phyloP scores from a whole-genome alignment of 352 stramenopile species.

The Phytophthora crassamura region DNA sequence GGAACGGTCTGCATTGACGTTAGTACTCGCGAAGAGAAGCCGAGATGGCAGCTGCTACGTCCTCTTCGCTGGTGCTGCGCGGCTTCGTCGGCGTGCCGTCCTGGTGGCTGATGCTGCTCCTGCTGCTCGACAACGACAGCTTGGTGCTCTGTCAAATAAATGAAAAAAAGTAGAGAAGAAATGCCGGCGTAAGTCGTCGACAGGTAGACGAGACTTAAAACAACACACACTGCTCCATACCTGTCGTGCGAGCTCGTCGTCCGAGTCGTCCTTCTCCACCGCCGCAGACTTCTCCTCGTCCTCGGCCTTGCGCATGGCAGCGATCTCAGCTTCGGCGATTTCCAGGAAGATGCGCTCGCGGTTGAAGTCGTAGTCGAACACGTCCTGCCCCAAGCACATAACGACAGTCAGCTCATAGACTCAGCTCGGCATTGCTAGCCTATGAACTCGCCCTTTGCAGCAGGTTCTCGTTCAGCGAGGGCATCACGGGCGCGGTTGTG shows the following conservation, averaged over 20 bases:
- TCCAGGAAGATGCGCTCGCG: conserved; percentile 72
- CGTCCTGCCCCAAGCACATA: conserved; percentile 39
- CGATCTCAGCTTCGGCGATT: conserved; percentile 67
- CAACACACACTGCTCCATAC: conserved; percentile 26
- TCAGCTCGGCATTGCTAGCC: background rate
- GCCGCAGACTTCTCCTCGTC: conserved; percentile 28
- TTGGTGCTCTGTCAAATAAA: conserved; percentile 35
- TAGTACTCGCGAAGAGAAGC: conserved; percentile 74
- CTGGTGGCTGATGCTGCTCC: conserved; percentile 27
- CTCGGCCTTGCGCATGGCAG: conserved; percentile 51
- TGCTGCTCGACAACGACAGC: conserved; percentile 52
- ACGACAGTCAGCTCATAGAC: background rate
- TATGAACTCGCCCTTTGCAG: conserved; percentile 46
- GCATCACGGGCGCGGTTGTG: conserved; percentile 45
- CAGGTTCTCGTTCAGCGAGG: conserved; percentile 65
- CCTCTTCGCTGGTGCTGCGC: conserved; percentile 58
- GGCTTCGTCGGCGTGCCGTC: conserved; percentile 33
- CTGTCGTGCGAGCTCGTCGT: conserved; percentile 53
- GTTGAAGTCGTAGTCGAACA: conserved; percentile 82
- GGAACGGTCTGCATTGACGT: conserved; percentile 5
- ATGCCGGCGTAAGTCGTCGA: background rate
- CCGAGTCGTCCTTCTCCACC: conserved; percentile 37
- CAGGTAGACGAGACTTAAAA: background rate
- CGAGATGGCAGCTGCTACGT: conserved; percentile 70
- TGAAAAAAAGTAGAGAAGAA: background rate